These are phyloP conservation scores for Vigna hirtella DNA, from an alignment of 306 rosid species.

Conservation along the genomic window DNA sequence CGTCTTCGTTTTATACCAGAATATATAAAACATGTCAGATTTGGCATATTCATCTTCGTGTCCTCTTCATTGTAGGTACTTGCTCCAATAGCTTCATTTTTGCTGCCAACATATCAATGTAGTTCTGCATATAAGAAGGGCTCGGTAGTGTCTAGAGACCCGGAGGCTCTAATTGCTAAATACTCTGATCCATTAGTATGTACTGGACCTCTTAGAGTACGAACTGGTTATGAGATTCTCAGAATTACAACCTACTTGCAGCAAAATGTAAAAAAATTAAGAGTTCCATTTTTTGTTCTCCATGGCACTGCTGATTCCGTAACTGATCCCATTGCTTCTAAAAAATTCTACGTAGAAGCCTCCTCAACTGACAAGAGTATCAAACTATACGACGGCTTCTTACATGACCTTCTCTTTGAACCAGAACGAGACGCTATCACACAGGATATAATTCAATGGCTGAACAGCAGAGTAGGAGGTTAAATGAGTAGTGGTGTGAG, in stretches of 20 bases:
- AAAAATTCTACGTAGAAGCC: constrained; percentile 68
- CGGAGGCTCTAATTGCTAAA: constrained; percentile 74
- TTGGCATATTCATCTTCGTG: background rate
- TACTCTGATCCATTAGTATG: constrained; percentile 84
- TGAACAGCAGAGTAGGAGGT: constrained; percentile 58
- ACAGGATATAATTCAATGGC: constrained; percentile 71
- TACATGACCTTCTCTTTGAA: constrained; percentile 86
- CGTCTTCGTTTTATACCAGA: background rate
- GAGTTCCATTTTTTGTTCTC: constrained; percentile 77
- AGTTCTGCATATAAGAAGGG: constrained; percentile 69
- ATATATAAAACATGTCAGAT: background rate
- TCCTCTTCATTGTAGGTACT: constrained; percentile 55
- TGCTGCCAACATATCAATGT: constrained; percentile 73
- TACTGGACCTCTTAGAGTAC: constrained; percentile 69
- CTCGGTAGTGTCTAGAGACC: constrained; percentile 68
- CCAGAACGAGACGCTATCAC: constrained; percentile 67
- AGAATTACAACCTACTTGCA: constrained; percentile 66
- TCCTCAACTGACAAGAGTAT: constrained; percentile 76
- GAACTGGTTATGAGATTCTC: constrained; percentile 85
- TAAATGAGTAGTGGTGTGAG: constrained; percentile 32
- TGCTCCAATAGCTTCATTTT: constrained; percentile 70
- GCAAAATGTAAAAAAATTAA: constrained; percentile 63
- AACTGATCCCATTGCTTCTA: constrained; percentile 79
- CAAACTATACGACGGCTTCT: constrained; percentile 63
- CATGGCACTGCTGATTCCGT: constrained; percentile 83